Evolutionary conservation across 768 basidiomycete genomes (phyloP), one percentile per base, ranked within the genome.

Genomic region (Tylopilus subfusipes): DNA sequence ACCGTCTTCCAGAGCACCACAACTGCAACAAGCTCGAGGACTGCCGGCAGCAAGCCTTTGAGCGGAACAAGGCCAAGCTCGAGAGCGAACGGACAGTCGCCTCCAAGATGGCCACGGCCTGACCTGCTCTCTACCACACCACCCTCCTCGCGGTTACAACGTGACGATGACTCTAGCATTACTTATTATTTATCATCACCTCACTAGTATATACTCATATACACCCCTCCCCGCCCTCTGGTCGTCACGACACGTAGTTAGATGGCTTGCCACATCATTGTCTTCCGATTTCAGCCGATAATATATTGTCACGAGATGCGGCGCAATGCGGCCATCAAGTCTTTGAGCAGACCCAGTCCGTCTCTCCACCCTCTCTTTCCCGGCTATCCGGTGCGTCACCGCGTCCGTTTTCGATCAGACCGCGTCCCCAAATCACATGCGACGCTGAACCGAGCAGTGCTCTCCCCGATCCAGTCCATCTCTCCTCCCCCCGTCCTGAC

Each of bases 1-100:
- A 94, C 68, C 88, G 92, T 56, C 78, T 95, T 59, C 91, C 93
- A 8, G 93, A 94, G 68, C 89, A 90, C 62, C 92, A 95, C 70
- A 79, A 80, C 52, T 95, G 92, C 75, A 80, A 82, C 60, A 87
- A 92, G 57, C 75, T 95, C 57, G 85, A 89, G 67, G 85, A 85
- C 70, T 94, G 92, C 74, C 78, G 86, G 58, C 87, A 91, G 70
- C 86, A 90, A 71, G 92, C 92, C 19, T 94, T 93, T 67, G 84
- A 91, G 60, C 80, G 82, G 66, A 93, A 94, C 78, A 93, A 93
- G 82, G 79, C 75, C 49, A 90, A 90, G 75, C 75, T 94, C 54
- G 91, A 93, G 79, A 84, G 85, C 62, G 92, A 94, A 73, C 84
- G 88, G 73, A 94, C 92, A 19, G 86, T 90, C 33, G 85, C 86